These are phyloP conservation scores for Phytophthora sp. DNA, from an alignment of 352 stramenopile species.

Conservation along the genomic window DNA sequence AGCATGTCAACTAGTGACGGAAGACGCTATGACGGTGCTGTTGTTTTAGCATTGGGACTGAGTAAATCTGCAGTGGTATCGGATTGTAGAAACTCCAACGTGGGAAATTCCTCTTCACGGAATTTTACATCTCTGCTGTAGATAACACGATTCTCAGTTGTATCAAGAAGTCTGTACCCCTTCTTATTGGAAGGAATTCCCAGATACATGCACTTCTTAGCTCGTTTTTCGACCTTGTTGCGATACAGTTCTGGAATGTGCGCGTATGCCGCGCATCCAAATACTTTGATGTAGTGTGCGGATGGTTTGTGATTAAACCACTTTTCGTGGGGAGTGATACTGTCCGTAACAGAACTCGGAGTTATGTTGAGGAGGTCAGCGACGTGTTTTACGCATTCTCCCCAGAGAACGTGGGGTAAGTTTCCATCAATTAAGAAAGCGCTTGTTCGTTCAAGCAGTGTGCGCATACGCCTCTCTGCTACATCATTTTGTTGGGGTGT, in stretches of 20 bases:
- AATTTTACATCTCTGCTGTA: conserved; percentile 8
- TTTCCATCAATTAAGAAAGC: not conserved
- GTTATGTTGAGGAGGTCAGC: not conserved
- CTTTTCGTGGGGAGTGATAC: not conserved
- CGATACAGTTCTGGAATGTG: not conserved
- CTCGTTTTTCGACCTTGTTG: not conserved
- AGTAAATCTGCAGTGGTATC: not conserved
- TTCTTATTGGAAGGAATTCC: conserved; percentile 3
- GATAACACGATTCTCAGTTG: not conserved
- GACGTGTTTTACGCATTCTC: not conserved
- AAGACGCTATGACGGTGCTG: not conserved
- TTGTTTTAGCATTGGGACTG: not conserved
- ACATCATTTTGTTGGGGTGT: not conserved
- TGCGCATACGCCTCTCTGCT: not conserved
- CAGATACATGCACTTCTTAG: conserved; percentile 9
- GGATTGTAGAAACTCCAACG: not conserved
- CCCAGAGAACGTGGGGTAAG: not conserved
- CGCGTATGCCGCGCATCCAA: not conserved
- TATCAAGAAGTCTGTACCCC: not conserved
- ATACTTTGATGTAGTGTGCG: not conserved
- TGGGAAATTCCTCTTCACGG: conserved; percentile 10
- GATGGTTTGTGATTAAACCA: not conserved
- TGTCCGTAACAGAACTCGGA: not conserved
- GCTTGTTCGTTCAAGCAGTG: not conserved
- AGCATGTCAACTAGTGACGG: no score